Percentiles rank a stretch among this genome's conserved stretches.
Conservation (phyloP, 768 basidiomycete genomes). For the Hygrophoropsis aurantiaca region DNA sequence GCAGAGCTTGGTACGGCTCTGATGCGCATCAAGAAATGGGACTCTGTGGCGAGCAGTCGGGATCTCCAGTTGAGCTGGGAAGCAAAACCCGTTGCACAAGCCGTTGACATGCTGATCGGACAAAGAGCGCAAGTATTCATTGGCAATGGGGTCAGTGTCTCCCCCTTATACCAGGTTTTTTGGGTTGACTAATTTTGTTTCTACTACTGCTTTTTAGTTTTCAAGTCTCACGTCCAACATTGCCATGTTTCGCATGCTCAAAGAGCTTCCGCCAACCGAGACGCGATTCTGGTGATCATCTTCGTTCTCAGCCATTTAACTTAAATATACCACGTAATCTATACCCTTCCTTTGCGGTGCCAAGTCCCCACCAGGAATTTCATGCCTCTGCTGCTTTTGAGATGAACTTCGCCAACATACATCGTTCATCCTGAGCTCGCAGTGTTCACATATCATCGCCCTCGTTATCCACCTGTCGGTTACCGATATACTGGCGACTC, state of each 20-base stretch:
- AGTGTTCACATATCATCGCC: too few species aligned
- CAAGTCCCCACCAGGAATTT: background rate
- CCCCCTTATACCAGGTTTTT: background rate
- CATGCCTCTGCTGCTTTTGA: too few species aligned
- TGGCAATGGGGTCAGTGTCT: conserved; percentile 63
- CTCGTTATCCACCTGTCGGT: too few species aligned
- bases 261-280: conserved; percentile 32
- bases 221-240: conserved; percentile 50
- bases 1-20: conserved; percentile 43
- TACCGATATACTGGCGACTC: too few species aligned
- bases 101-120: conserved; percentile 69
- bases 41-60: conserved; percentile 50
- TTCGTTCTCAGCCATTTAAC: background rate
- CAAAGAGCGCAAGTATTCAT: conserved; percentile 63
- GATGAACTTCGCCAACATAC: too few species aligned
- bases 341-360: background rate
- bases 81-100: conserved; percentile 55
- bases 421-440: too few species aligned
- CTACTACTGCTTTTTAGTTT: conserved; percentile 30
- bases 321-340: background rate
- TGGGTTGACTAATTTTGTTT: background rate
- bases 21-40: conserved; percentile 39
- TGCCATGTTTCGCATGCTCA: conserved; percentile 42
- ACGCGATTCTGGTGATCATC: conserved; percentile 40
- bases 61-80: conserved; percentile 56